Conservation (phyloP, 495 filamentous ascomycete genomes). For the Staphylotrichum tortipilum region DNA sequence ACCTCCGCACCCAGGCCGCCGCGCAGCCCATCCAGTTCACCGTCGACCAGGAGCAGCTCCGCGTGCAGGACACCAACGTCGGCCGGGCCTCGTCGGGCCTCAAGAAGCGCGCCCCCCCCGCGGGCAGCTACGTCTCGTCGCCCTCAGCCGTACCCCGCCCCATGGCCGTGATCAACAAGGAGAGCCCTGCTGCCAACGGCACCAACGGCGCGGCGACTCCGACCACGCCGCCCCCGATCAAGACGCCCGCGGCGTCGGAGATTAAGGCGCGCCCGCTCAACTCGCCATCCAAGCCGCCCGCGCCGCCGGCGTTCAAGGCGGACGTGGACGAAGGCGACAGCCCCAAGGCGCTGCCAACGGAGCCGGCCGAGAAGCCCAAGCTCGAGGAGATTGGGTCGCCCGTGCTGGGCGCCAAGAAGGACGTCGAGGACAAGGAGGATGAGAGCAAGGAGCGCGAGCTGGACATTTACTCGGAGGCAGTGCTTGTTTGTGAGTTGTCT, state of each 20-base stretch:
- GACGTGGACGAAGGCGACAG: constrained; percentile 63
- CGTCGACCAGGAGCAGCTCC: constrained; percentile 92
- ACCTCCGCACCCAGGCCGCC: constrained; percentile 94
- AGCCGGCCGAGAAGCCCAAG: constrained; percentile 50
- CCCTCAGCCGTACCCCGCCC: constrained; percentile 34
- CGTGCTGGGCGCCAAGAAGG: constrained; percentile 41
- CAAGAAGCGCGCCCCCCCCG: constrained; percentile 59
- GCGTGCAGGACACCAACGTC: constrained; percentile 77
- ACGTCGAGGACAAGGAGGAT: constrained; percentile 49
- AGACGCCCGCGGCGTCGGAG: constrained; percentile 24
- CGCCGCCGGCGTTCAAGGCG: constrained; percentile 53
- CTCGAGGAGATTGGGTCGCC: constrained; percentile 52
- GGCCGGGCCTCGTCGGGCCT: constrained; percentile 48
- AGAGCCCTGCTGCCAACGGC: constrained; percentile 20
- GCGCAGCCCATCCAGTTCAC: constrained; percentile 98
- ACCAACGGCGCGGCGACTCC: constrained; percentile 55
- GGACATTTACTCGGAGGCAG: constrained; percentile 90
- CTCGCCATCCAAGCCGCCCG: constrained; percentile 39
- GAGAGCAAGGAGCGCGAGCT: constrained; percentile 62
- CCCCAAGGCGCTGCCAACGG: constrained; percentile 63
- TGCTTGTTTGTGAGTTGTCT: constrained; percentile 77
- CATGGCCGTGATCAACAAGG: constrained; percentile 34
- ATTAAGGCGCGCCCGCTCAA: constrained; percentile 36
- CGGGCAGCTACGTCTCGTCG: constrained; percentile 46
- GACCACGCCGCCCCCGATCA: constrained; percentile 47